These are phyloP conservation scores for Plenodomus lindquistii DNA, from an alignment of 2,329 filamentous ascomycete species.

Conservation along the genomic window DNA sequence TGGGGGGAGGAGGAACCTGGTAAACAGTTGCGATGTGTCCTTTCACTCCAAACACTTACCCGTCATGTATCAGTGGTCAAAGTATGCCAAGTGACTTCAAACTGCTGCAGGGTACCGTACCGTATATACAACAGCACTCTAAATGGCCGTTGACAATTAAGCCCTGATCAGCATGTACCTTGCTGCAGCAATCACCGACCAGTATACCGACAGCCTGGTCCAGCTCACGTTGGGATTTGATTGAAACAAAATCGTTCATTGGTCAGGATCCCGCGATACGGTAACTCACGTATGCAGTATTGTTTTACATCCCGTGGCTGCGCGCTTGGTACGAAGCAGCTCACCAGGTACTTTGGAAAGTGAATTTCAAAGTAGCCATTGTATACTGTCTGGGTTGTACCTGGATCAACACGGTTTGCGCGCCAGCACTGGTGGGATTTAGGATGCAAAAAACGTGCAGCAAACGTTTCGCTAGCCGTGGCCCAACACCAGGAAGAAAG, in stretches of 20 bases:
- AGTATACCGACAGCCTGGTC: neutral
- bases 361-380: constrained; percentile 1
- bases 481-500: constrained; percentile 3
- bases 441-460: neutral
- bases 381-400: constrained; percentile 1
- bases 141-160: neutral
- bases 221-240: neutral
- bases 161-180: neutral
- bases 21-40: neutral
- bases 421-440: neutral
- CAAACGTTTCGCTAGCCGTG: constrained; percentile 1
- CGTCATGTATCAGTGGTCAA: neutral
- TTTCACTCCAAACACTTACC: neutral
- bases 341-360: constrained; percentile 12
- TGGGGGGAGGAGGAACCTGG: too few species aligned
- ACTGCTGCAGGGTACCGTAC: neutral
- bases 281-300: neutral
- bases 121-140: neutral
- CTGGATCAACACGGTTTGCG: too few species aligned
- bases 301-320: neutral
- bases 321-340: neutral
- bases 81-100: neutral
- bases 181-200: neutral
- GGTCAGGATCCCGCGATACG: constrained; percentile 1
- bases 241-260: neutral